Evolutionary conservation across 805 yeast species (phyloP).

Genomic region (Teunomyces pallodes): DNA sequence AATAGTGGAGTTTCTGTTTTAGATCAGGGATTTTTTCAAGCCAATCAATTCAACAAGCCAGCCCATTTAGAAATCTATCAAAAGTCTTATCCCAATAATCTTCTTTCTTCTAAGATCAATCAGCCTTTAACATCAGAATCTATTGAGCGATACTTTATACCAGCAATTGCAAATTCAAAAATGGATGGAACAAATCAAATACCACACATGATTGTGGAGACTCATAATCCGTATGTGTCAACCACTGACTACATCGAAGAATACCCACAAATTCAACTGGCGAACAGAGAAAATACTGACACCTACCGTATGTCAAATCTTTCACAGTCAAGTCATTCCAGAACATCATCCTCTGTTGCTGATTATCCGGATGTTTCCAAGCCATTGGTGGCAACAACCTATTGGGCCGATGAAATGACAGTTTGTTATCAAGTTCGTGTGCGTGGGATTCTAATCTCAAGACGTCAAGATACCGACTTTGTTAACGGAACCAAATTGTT

Average conservation of each 20-base stretch:
- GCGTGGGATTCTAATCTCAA: constrained; percentile 30
- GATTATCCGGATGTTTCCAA: constrained; percentile 20
- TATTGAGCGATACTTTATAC: background rate
- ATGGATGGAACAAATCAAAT: background rate
- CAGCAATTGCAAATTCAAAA: background rate
- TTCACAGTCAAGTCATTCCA: constrained; percentile 9
- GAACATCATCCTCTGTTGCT: constrained; percentile 13
- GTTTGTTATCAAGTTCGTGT: constrained; percentile 38
- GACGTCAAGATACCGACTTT: constrained; percentile 34
- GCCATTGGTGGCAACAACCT: constrained; percentile 35
- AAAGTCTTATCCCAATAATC: background rate
- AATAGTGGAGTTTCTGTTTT: background rate
- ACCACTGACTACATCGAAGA: background rate
- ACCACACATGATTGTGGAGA: background rate
- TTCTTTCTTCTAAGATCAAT: background rate
- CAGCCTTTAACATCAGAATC: background rate
- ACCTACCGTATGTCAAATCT: background rate
- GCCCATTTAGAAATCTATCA: background rate
- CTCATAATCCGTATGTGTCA: background rate
- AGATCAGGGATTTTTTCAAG: background rate
- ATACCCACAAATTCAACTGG: background rate
- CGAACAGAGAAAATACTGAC: background rate
- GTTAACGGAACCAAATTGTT: constrained; percentile 39
- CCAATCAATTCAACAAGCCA: background rate
- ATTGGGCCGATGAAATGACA: constrained; percentile 38